Base-by-base conservation (phyloP, 257 asterid genomes). In the Solanum rostratum region DNA sequence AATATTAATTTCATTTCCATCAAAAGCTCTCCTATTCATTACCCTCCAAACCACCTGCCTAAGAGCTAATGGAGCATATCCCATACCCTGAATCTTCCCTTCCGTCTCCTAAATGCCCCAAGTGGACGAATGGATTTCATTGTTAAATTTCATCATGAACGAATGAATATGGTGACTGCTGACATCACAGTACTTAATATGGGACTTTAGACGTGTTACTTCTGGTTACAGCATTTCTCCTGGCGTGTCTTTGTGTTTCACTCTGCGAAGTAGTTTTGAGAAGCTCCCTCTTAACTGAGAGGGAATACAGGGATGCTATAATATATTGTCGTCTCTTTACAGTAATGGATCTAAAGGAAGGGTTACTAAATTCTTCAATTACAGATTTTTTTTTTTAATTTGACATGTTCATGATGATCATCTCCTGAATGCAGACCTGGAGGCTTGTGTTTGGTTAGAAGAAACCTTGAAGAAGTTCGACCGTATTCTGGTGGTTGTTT, bases 391-490 rank as follows among this genome's bases (percentile, higher is more conserved):
- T 16, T 33, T 5, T 33, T 33, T 52, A 8, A 7, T 15, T 39
- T 66, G 69, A 55, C 78, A 52, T 80, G 54, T 54, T 46, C 24
- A 80, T 85, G n/a, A 20, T 5, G 30, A 2, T 68, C 33, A 19
- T 83, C 18, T 79, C 37, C 66, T 16, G 29, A 55, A 83, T 62
- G 70, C 94, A 97, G 99, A 97, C 84, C 87, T 97, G 85, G 98
- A 97, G 85, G 99, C 99, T 57, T 97, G 99, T 53, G 99, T 97
- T 73, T 97, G 99, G 99, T 85, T 97, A 50, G 99, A 97, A 85
- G 99, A 97, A 90, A 95, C 89, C 2, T 83, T 97, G 88, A 97
- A 97, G 90, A 97, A 89, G 6, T 94, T 97, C n/a, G 97, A 94
- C 13, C 92, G 98, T 3, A 97, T 97, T 85, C 93, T 97, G 54